Percentiles rank a stretch among this genome's conserved stretches.
Evolutionary conservation across 345 rosid genomes (phyloP).

Genomic region (Murraya paniculata): DNA sequence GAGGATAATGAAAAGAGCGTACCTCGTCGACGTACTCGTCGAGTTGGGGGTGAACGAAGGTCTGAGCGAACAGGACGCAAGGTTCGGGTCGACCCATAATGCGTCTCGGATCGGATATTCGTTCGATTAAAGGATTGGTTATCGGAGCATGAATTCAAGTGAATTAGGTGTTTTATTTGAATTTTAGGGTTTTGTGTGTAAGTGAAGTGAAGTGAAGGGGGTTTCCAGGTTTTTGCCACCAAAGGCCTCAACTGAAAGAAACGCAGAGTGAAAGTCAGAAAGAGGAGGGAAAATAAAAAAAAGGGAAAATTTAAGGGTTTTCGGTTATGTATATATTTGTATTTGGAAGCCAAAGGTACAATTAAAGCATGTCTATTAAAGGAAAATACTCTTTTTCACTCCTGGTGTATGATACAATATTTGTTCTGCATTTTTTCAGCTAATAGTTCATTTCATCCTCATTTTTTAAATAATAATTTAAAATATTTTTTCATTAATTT

Average conservation of each 20-base stretch:
- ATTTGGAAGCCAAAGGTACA: background rate
- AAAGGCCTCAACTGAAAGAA: background rate
- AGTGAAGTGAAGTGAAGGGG: background rate
- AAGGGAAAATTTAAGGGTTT: background rate
- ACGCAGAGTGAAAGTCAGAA: background rate
- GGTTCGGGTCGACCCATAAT: conserved; percentile 92
- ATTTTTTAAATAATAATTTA: too few relatives aligned
- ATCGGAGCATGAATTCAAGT: conserved; percentile 3
- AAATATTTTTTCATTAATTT: too few relatives aligned
- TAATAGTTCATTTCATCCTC: too few relatives aligned
- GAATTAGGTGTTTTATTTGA: background rate
- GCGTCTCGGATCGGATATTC: background rate
- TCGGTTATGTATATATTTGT: background rate
- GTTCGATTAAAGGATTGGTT: background rate
- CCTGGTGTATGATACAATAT: too few relatives aligned
- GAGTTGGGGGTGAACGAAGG: conserved; percentile 88
- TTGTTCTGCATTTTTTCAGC: too few relatives aligned
- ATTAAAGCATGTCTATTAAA: too few relatives aligned
- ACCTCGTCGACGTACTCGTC: conserved; percentile 99
- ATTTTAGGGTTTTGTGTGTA: background rate
- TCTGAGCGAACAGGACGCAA: conserved; percentile 86
- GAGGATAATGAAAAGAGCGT: conserved; percentile 1
- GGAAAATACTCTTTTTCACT: too few relatives aligned
- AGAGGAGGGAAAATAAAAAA: too few relatives aligned
- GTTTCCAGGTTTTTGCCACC: background rate